Evolutionary conservation across 140 eudicot genomes (phyloP).

Genomic region (Cichorium intybus): DNA sequence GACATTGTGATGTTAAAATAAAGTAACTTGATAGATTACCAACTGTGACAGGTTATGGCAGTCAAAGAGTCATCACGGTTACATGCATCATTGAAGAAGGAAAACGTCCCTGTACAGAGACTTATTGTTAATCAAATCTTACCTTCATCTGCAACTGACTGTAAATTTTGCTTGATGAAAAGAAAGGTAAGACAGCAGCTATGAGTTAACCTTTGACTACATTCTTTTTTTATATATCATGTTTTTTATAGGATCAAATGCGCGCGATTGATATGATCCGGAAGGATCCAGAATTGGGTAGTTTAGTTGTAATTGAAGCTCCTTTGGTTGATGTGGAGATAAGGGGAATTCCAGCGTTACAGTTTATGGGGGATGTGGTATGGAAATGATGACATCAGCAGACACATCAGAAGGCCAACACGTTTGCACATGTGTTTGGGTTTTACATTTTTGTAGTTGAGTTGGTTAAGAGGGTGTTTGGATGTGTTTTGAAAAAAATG

Average conservation of each 20-base stretch:
- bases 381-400: conserved; percentile 58
- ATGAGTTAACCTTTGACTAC: not conserved
- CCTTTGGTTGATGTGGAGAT: conserved; percentile 75
- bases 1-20: not conserved
- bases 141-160: conserved; percentile 64
- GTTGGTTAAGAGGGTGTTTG: not conserved
- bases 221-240: not conserved
- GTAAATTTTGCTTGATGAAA: conserved; percentile 65
- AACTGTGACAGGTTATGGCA: conserved; percentile 56
- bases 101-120: conserved; percentile 53
- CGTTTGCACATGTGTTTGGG: not conserved
- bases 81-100: conserved; percentile 62
- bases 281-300: conserved; percentile 49
- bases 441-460: not conserved
- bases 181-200: conserved; percentile 48
- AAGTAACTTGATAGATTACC: not conserved
- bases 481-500: too few relatives aligned
- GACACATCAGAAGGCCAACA: too few relatives aligned
- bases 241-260: conserved; percentile 60
- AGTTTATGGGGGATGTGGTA: conserved; percentile 64
- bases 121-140: conserved; percentile 60
- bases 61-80: conserved; percentile 56
- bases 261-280: conserved; percentile 61
- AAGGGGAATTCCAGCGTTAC: conserved; percentile 76
- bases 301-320: conserved; percentile 39